Evolutionary conservation across 1,139 yeast species (phyloP), one percentile per base, ranked within the genome.

Genomic region (Saccharomyces uvarum): DNA sequence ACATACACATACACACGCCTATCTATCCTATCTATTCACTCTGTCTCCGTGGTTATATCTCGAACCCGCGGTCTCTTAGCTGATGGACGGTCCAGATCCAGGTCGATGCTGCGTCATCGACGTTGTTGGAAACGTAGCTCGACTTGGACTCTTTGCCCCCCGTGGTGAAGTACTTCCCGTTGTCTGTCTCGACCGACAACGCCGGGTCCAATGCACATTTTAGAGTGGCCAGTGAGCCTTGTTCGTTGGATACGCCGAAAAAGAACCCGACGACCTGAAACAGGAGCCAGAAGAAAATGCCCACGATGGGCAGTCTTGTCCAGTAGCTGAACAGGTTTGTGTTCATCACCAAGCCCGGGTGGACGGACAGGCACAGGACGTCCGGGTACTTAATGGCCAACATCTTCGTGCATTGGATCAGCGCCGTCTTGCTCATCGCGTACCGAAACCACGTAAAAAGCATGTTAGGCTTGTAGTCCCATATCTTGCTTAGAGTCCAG

Each of bases 331-430:
- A 84, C 51, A 86, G 69, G 61, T 84, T 84, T 3, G 97, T 84
- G 64, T 84, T 83, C 84, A 87, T 82, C 13, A 88, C 88, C 58
- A 88, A 78, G 0, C 97, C 97, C 0, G 97, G 97, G 64, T 88
- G 95, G 1, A 88, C 88, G 1, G 90, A 79, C 50, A 82, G 69
- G 56, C 84, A 81, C 38, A 84, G 69, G 7, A 89, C 75, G 33
- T 80, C 76, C 0, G 96, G 95, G 66, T 86, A 78, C 57, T 84
- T 77, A 51, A 80, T 73, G 0, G 93, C 81, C 44, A 89, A 68
- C 71, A 83, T 77, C 62, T 83, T 82, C 63, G 84, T 79, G 60
- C 83, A 79, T 63, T 88, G 96, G 49, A 89, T 87, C 1, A 88
- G 87, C 0, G 90, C 88, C 0, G 88, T 81, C 67, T 89, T 89